Conservation (phyloP, 1,284 basidiomycete species). For the Ustilago tritici region DNA sequence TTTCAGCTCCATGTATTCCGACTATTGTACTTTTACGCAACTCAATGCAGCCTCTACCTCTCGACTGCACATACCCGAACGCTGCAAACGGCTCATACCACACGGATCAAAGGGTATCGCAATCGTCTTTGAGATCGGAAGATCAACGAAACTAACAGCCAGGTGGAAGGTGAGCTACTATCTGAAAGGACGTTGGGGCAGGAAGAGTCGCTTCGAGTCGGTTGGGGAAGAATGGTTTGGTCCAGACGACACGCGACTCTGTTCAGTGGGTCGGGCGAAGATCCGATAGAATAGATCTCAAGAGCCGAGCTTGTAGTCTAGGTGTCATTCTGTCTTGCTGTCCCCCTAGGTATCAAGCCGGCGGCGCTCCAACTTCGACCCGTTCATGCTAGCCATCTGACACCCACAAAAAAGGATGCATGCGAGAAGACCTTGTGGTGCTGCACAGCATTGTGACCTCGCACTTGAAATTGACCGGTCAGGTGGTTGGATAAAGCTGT, state of each 20-base stretch:
- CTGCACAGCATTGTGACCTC: background rate
- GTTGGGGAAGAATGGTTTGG: too few species aligned
- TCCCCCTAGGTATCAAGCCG: too few species aligned
- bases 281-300: too few species aligned
- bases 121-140: background rate
- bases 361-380: background rate
- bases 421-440: background rate
- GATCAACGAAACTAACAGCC: background rate
- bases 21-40: conserved; percentile 32
- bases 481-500: background rate
- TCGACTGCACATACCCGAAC: background rate
- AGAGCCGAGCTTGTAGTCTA: too few species aligned
- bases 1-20: conserved; percentile 12
- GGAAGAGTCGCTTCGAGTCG: too few species aligned
- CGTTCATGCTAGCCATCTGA: background rate
- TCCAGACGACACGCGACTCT: too few species aligned
- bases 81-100: background rate
- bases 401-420: background rate
- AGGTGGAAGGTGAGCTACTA: too few species aligned
- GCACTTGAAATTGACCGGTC: background rate
- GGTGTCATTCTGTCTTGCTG: too few species aligned
- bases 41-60: background rate
- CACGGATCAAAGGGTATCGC: background rate
- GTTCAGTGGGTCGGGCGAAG: too few species aligned
- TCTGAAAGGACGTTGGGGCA: too few species aligned